These are phyloP conservation scores for Buxus sempervirens DNA, from an alignment of 164 flowering plant species.

Conservation along the genomic window DNA sequence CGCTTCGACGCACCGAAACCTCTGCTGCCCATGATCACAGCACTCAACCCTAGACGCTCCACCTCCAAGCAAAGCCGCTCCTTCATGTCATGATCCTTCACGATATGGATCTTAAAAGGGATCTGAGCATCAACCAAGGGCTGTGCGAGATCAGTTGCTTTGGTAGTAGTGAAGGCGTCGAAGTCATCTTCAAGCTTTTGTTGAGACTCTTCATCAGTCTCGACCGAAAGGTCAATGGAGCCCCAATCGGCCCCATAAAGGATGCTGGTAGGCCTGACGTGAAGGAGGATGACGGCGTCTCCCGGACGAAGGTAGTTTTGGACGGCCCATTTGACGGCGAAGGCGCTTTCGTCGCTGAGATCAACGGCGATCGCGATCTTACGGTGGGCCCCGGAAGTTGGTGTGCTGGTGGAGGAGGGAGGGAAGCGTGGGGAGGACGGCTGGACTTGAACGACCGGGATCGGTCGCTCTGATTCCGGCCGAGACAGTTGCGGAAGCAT, in stretches of 20 bases:
- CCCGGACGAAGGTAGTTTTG: conserved; percentile 81
- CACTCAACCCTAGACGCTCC: conserved; percentile 69
- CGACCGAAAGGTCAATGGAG: conserved; percentile 32
- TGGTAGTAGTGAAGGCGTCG: conserved; percentile 48
- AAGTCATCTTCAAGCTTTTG: conserved; percentile 64
- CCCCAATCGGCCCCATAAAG: conserved; percentile 91
- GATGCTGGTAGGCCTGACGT: conserved; percentile 68
- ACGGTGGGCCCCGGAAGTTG: conserved; percentile 39
- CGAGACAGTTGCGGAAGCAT: conserved; percentile 11
- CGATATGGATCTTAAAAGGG: conserved; percentile 69
- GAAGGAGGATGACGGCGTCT: conserved; percentile 71
- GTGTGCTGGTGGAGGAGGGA: conserved; percentile 16
- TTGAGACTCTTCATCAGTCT: conserved; percentile 33
- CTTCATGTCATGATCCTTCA: conserved; percentile 81
- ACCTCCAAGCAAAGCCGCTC: conserved; percentile 80
- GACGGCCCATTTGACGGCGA: conserved; percentile 83
- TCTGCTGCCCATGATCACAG: conserved; percentile 80
- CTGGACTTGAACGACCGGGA: conserved; percentile 22
- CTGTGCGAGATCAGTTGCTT: conserved; percentile 46
- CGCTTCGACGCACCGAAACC: conserved; percentile 62
- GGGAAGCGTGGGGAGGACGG: conserved; percentile 48
- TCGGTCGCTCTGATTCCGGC: conserved; percentile 6
- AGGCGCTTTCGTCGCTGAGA: conserved; percentile 78
- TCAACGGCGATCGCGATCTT: conserved; percentile 76
- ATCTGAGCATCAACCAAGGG: conserved; percentile 54